Evolutionary conservation across 2,329 filamentous ascomycete species (phyloP).

Genomic region (Trichophyton simii): DNA sequence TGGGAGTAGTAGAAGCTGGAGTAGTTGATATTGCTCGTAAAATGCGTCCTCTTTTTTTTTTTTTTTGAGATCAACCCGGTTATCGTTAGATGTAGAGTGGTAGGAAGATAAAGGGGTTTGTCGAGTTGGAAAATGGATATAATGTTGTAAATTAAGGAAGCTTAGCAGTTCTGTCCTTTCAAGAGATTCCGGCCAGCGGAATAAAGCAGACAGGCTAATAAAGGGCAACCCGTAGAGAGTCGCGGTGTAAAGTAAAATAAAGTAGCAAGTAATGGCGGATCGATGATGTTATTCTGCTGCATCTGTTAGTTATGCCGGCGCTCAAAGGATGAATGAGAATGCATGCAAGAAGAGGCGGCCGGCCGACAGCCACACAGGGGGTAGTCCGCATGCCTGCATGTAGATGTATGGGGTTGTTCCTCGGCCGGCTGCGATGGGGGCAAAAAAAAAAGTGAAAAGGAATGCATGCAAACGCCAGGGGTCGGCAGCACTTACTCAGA

Average conservation of each 20-base stretch:
- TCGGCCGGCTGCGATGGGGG: neutral
- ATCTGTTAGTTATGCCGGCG: slow-evolving; percentile 2
- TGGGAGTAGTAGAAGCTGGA: no score
- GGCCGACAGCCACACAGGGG: neutral
- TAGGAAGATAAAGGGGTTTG: neutral
- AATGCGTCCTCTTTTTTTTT: neutral
- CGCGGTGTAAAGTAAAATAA: slow-evolving; percentile 2
- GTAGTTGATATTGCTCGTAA: no score
- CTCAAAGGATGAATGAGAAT: slow-evolving; percentile 4
- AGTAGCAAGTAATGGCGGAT: neutral
- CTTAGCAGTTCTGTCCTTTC: neutral
- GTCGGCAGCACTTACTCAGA: slow-evolving; percentile 2
- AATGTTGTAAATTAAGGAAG: neutral
- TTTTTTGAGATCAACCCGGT: neutral
- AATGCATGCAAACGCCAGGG: neutral
- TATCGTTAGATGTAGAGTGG: neutral
- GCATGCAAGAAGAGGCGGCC: slow-evolving; percentile 3
- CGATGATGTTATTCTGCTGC: slow-evolving; percentile 2
- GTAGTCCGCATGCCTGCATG: neutral
- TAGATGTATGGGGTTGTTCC: no score
- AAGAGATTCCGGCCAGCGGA: slow-evolving; percentile 5
- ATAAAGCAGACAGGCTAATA: neutral
- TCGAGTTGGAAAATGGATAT: neutral
- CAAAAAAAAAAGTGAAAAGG: neutral
- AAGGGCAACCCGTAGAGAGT: slow-evolving; percentile 2